These are phyloP conservation scores for Plantago elongata DNA, from an alignment of 257 asterid genomes.

Conservation along the genomic window DNA sequence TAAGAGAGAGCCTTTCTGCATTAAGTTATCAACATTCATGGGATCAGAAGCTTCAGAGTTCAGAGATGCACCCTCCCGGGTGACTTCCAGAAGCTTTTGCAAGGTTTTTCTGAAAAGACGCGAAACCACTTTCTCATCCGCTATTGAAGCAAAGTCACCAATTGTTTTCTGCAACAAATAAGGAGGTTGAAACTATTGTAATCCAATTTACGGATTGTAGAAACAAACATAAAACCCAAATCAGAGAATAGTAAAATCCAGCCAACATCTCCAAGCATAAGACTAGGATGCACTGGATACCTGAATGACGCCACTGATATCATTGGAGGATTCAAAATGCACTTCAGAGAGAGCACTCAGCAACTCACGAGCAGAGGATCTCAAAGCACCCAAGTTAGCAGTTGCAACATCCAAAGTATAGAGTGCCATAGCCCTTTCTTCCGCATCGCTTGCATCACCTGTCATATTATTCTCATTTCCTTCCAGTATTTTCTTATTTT, in stretches of 20 bases:
- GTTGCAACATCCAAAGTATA: constrained; percentile 52
- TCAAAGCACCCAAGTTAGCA: constrained; percentile 57
- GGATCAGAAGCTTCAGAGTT: constrained; percentile 35
- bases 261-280: background rate
- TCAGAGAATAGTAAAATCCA: background rate
- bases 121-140: constrained; percentile 54
- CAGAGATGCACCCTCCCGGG: constrained; percentile 42
- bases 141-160: constrained; percentile 69
- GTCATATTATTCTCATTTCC: constrained; percentile 38
- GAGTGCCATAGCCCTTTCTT: constrained; percentile 47
- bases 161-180: constrained; percentile 56
- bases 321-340: constrained; percentile 56
- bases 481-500: constrained; percentile 57
- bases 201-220: background rate
- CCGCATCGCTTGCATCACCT: constrained; percentile 38
- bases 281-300: constrained; percentile 27
- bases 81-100: constrained; percentile 61
- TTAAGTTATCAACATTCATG: constrained; percentile 67
- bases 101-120: constrained; percentile 48
- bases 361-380: constrained; percentile 48
- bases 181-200: constrained; percentile 1
- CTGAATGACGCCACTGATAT: constrained; percentile 63
- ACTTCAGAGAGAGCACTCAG: constrained; percentile 54
- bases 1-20: constrained; percentile 37
- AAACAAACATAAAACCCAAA: background rate